Base-by-base conservation (phyloP, 2,329 filamentous ascomycete genomes). In the Rhynchosporium graminicola region DNA sequence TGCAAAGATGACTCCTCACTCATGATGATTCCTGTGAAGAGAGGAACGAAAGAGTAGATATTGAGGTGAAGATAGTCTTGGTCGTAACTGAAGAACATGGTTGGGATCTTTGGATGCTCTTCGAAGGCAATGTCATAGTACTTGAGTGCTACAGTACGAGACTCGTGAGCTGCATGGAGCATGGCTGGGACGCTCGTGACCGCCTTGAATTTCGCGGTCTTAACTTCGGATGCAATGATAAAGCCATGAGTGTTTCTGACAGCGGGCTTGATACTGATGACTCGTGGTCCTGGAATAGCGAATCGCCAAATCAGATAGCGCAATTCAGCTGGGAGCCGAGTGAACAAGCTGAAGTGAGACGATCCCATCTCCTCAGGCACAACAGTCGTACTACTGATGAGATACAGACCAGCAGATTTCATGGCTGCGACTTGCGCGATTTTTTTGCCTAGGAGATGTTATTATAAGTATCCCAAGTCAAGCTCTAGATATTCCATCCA, bases 11-110 rank as follows among this genome's bases (percentile, higher is more conserved):
- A 9, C n/a, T 40, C 50, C n/a, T 26, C 8, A 3, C 9, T 28
- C 33, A 40, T 40, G 3, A 3, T n/a, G 20, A 9, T 4, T 7
- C 50, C 50, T 26, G 6, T 4, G 33, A 52, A 52, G 8, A 52
- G n/a, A 26, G 50, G 2, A 2, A 6, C n/a, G 3, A 52, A n/a
- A 26, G 38, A n/a, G 9, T 8, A n/a, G 7, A 33, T 15, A 33
- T 33, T 52, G 10, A 52, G 26, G n/a, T 52, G 50, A 28, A 52
- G 15, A 52, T 40, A 52, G n/a, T 52, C 50, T n/a, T 40, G 33
- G 9, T 52, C 50, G 33, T 12, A 52, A 6, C 26, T 52, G 50
- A 52, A 52, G n/a, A 52, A 52, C 50, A 52, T 52, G 5, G 50
- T 40, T 26, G 26, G 50, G 33, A 52, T 20, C 26, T 40, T 52